Percentiles rank a stretch among this genome's conserved stretches.
phyloP scores from a whole-genome alignment of 352 stramenopile species.

The Blastocystis sp. region DNA sequence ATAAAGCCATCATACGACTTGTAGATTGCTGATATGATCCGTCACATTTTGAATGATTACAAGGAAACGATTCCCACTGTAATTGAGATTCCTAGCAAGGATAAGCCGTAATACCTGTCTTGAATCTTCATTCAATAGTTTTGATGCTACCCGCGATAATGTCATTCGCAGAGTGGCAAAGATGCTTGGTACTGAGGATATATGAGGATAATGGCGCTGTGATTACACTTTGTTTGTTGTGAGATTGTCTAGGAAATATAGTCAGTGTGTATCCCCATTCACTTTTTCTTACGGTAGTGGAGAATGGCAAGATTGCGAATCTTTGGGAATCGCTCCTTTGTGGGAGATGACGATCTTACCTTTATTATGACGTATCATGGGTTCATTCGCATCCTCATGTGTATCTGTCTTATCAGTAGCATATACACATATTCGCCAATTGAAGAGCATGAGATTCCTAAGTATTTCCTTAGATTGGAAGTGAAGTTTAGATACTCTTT shows the following conservation, averaged over 20 bases:
- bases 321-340: neutral
- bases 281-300: neutral
- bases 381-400: neutral
- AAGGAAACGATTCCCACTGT: slow-evolving; percentile 59
- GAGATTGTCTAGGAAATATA: neutral
- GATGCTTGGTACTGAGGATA: slow-evolving; percentile 60
- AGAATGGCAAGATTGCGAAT: slow-evolving; percentile 14
- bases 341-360: slow-evolving; percentile 32
- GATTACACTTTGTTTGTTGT: slow-evolving; percentile 4
- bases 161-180: slow-evolving; percentile 53
- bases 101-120: slow-evolving; percentile 51
- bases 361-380: slow-evolving; percentile 37
- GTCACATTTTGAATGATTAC: slow-evolving; percentile 61
- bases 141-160: slow-evolving; percentile 57
- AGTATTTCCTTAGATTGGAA: neutral
- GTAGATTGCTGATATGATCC: slow-evolving; percentile 66
- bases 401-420: neutral
- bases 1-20: neutral
- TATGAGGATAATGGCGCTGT: neutral
- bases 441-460: neutral
- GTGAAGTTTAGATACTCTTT: slow-evolving; percentile 11
- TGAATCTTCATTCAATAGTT: neutral
- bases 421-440: neutral
- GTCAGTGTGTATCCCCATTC: neutral
- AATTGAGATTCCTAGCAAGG: slow-evolving; percentile 68